phyloP scores from a whole-genome alignment of 2,329 filamentous ascomycete genomes.

The Aspergillus sp. region DNA sequence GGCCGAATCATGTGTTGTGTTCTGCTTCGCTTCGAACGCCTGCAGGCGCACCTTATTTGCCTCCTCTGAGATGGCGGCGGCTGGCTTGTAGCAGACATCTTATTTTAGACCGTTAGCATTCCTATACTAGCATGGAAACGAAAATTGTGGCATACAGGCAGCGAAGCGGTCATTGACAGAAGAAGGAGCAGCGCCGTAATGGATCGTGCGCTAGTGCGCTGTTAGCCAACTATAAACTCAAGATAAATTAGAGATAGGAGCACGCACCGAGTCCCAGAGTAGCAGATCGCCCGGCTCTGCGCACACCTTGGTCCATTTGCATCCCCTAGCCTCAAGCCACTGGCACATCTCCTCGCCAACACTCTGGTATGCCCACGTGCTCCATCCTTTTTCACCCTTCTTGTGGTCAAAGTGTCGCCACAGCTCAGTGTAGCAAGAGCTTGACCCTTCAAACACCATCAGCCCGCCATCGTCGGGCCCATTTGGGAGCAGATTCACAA shows the following conservation, averaged over 20 bases:
- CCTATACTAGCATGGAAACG: no score
- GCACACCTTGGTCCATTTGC: not conserved
- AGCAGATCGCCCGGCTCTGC: not conserved
- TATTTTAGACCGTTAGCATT: not conserved
- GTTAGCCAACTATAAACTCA: not conserved
- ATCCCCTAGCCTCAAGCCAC: not conserved
- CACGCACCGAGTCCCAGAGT: conserved; percentile 1
- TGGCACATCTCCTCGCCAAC: not conserved
- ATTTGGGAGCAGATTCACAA: not conserved
- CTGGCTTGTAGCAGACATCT: conserved; percentile 1
- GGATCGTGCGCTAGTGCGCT: not conserved
- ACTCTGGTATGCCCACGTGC: not conserved
- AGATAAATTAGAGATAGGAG: no score
- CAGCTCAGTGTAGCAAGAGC: not conserved
- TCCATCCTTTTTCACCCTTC: not conserved
- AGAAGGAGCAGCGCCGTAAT: not conserved
- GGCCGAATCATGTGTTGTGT: not conserved
- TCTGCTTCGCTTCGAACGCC: not conserved
- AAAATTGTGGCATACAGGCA: not conserved
- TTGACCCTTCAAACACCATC: not conserved
- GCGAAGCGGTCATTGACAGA: not conserved
- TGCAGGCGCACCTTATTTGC: not conserved
- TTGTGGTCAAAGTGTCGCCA: not conserved
- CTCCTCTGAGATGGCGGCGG: not conserved
- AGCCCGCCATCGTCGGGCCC: not conserved